Evolutionary conservation across 2,329 filamentous ascomycete species (phyloP), one percentile per base, ranked within the genome.

Genomic region (Stenocarpella maydis): DNA sequence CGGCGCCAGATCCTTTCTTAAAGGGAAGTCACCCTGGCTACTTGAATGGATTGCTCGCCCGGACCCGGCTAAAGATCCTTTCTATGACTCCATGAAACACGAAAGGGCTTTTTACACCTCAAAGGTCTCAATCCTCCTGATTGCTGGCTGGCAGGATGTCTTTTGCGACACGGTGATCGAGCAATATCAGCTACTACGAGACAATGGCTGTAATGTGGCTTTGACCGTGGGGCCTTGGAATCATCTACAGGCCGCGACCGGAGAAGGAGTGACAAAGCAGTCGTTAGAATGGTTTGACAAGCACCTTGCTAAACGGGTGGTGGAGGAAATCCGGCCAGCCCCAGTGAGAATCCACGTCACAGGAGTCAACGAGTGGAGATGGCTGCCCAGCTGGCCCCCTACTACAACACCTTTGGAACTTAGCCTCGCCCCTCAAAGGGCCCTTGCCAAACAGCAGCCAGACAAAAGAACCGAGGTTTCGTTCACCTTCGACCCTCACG

Each of bases 401-500:
- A 17, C 52, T 1, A 71, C 65, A 1, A 50, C 55, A 10, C 28
- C 68, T 12, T 15, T 64, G 6, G 67, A 69, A 47, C 31, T 73
- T 14, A 69, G 50, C 14, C 58, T 73, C 7, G 43, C 43, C 5
- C 10, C 70, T 1, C 53, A 61, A 10, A 65, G 68, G 19, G 26
- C 31, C 6, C 65, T 70, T 24, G 41, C 21, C 15, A 65, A n/a
- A 12, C 24, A 39, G 6, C 15, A 39, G 6, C 49, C 49, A 5
- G 49, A 19, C 21, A 63, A 34, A 28, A 63, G 37, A 24, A 43
- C 60, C 15, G 47, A 61, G 24, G 24, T 31, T 2, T 60, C 69
- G 2, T 76, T 77, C 54, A 73, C 26, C 1, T 77, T 73, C 49
- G 73, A 76, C 26, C 75, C 75, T 4, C 37, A 68, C 26, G n/a